Evolutionary conservation across 192 early-diverging fungal genomes (phyloP).

Genomic region (Gonapodya sp.): DNA sequence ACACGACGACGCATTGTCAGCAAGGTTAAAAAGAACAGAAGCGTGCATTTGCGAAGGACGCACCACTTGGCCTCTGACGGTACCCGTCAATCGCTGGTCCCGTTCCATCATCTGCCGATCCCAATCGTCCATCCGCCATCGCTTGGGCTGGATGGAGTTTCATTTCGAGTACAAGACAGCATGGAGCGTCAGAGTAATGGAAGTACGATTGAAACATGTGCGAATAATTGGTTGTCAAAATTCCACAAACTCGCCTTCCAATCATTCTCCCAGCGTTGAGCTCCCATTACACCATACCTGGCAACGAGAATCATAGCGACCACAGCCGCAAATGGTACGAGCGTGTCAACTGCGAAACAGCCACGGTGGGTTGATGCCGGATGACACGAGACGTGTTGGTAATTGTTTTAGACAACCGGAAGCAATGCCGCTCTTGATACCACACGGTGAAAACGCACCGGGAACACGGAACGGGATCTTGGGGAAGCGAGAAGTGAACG

Average conservation of each 20-base stretch:
- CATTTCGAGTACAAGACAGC: not conserved
- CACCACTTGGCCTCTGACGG: not conserved
- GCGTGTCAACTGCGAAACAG: slow-evolving; percentile 7
- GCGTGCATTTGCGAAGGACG: not conserved
- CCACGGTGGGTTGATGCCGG: not conserved
- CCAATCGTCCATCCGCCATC: slow-evolving; percentile 10
- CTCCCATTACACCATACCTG: not conserved
- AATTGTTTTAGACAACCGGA: not conserved
- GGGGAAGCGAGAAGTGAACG: not conserved
- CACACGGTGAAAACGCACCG: not conserved
- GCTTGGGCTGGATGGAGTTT: not conserved
- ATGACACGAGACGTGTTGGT: too few relatives aligned
- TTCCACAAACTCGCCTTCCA: not conserved
- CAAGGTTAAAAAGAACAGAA: not conserved
- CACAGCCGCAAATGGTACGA: not conserved
- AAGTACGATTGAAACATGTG: too few relatives aligned
- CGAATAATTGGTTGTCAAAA: not conserved
- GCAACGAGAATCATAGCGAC: not conserved
- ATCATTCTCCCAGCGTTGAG: slow-evolving; percentile 6
- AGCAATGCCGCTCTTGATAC: not conserved
- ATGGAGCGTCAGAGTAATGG: too few relatives aligned
- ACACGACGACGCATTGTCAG: not conserved
- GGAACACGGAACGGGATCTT: not conserved
- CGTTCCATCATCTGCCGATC: slow-evolving; percentile 8
- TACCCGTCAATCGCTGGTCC: not conserved